phyloP scores from a whole-genome alignment of 805 yeast species.

The Ogataea populi-albae region DNA sequence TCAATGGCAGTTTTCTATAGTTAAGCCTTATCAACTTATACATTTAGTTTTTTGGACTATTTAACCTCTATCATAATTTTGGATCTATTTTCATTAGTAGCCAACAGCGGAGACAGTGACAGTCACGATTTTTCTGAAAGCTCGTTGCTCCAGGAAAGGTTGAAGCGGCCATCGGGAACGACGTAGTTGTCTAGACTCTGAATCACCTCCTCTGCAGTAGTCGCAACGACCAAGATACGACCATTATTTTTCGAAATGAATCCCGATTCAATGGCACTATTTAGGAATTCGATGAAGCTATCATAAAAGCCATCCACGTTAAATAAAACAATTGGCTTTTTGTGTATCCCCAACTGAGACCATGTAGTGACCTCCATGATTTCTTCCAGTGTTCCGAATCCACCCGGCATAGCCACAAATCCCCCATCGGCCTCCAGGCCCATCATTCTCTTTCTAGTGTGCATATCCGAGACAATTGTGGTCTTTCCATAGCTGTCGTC shows the following conservation, averaged over 20 bases:
- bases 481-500: conserved; percentile 65
- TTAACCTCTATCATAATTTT: no score
- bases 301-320: conserved; percentile 81
- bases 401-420: conserved; percentile 88
- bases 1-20: no score
- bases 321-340: conserved; percentile 72
- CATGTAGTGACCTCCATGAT: conserved; percentile 86
- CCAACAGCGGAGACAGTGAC: no score
- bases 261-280: conserved; percentile 56
- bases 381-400: conserved; percentile 87
- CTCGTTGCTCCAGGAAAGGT: conserved; percentile 50
- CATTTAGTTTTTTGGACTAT: no score
- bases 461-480: conserved; percentile 85
- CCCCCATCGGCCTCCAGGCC: conserved; percentile 75
- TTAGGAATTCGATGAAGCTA: conserved; percentile 57
- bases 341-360: conserved; percentile 84
- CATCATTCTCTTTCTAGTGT: conserved; percentile 82
- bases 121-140: no score
- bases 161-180: conserved; percentile 72
- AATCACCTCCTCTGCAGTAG: conserved; percentile 67
- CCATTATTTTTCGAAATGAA: conserved; percentile 68
- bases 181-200: conserved; percentile 54
- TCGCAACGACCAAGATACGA: conserved; percentile 64
- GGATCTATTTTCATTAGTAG: no score
- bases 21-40: no score